phyloP scores from a whole-genome alignment of 192 early-diverging fungal species.

The Linnemannia zychae region DNA sequence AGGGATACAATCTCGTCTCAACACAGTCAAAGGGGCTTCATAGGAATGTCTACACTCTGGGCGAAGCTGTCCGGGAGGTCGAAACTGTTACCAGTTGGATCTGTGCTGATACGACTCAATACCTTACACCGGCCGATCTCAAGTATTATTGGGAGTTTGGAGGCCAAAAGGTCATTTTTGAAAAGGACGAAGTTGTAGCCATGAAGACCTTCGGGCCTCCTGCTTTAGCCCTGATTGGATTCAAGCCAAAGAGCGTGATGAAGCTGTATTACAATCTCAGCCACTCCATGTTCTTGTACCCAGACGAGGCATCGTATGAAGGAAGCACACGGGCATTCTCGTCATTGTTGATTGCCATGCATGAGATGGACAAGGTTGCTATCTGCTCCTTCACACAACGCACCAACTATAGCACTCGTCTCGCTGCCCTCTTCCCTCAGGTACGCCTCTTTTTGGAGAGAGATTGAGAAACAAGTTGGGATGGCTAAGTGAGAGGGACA shows the following conservation, averaged over 20 bases:
- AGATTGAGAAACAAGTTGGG: neutral
- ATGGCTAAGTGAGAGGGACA: no score
- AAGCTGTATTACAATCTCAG: slow-evolving; percentile 72
- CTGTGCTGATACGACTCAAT: slow-evolving; percentile 72
- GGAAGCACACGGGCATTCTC: slow-evolving; percentile 82
- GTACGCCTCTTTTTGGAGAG: slow-evolving; percentile 42
- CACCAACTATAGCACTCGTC: slow-evolving; percentile 60
- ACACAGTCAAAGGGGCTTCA: slow-evolving; percentile 63
- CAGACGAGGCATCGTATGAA: slow-evolving; percentile 78
- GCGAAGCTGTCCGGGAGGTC: slow-evolving; percentile 67
- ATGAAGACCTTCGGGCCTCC: slow-evolving; percentile 73
- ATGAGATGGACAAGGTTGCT: slow-evolving; percentile 70
- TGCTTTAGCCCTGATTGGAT: slow-evolving; percentile 80
- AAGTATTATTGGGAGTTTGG: slow-evolving; percentile 81
- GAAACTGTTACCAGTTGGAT: slow-evolving; percentile 68
- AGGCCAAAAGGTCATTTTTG: slow-evolving; percentile 78
- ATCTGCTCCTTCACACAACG: slow-evolving; percentile 76
- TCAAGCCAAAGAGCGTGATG: slow-evolving; percentile 67
- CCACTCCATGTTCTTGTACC: slow-evolving; percentile 79
- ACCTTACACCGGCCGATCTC: slow-evolving; percentile 67
- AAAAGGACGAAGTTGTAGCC: slow-evolving; percentile 73
- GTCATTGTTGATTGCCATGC: slow-evolving; percentile 71
- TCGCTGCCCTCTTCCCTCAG: slow-evolving; percentile 81
- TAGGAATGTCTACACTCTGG: slow-evolving; percentile 64
- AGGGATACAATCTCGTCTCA: slow-evolving; percentile 72